These are phyloP conservation scores for Crucibulum laeve DNA, from an alignment of 768 basidiomycete genomes.

Conservation along the genomic window DNA sequence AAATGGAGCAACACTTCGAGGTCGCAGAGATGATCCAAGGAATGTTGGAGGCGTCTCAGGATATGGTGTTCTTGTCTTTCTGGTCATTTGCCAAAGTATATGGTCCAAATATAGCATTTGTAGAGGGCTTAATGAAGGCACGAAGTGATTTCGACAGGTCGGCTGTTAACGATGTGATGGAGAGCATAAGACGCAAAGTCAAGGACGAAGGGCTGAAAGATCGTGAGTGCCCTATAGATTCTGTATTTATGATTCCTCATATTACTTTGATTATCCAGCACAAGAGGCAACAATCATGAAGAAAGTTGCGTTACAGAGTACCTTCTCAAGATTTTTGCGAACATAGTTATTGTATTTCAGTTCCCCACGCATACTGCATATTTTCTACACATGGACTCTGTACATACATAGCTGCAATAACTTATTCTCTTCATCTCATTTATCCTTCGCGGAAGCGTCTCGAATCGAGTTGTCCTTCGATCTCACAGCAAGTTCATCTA, in stretches of 20 bases:
- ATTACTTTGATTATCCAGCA: slow-evolving; percentile 36
- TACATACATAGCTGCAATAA: slow-evolving; percentile 13
- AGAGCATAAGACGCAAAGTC: slow-evolving; percentile 86
- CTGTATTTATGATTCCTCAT: slow-evolving; percentile 6
- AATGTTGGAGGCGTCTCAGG: slow-evolving; percentile 82
- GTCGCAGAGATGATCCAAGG: slow-evolving; percentile 80
- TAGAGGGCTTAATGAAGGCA: slow-evolving; percentile 86
- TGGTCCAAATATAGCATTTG: slow-evolving; percentile 89
- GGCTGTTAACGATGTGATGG: slow-evolving; percentile 87
- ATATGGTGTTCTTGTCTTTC: slow-evolving; percentile 88
- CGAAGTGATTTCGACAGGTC: slow-evolving; percentile 90
- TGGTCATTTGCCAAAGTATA: slow-evolving; percentile 92
- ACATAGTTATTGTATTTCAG: slow-evolving; percentile 22
- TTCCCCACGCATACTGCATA: slow-evolving; percentile 2
- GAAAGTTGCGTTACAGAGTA: slow-evolving; percentile 73
- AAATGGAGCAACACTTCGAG: slow-evolving; percentile 80
- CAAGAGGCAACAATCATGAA: slow-evolving; percentile 88
- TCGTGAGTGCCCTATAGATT: slow-evolving; percentile 47
- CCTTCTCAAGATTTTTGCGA: slow-evolving; percentile 73
- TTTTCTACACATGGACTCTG: slow-evolving; percentile 11
- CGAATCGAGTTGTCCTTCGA: slow-evolving; percentile 66
- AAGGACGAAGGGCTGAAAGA: slow-evolving; percentile 83
- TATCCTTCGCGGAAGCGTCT: slow-evolving; percentile 43
- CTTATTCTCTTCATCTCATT: slow-evolving; percentile 23
- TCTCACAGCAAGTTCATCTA: slow-evolving; percentile 77